A percentile compares a stretch with the other conserved stretches of the same genome.
phyloP scores from a whole-genome alignment of 768 basidiomycete genomes.

The Phylloporus scabripes region DNA sequence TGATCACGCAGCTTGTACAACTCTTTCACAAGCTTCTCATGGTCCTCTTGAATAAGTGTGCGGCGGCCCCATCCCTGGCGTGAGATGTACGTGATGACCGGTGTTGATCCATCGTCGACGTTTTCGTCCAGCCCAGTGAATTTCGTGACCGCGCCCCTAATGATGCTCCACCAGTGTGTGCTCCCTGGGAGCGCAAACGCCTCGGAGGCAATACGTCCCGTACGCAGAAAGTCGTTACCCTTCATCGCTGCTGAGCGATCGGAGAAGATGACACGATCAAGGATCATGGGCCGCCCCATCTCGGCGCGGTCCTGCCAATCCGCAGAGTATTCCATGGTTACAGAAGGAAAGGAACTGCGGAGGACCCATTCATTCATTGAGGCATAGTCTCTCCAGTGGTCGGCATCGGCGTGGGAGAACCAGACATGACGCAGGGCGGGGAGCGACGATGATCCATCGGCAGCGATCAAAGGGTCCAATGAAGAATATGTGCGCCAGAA shows the following conservation, averaged over 20 bases:
- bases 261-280: constrained; percentile 83
- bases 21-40: constrained; percentile 73
- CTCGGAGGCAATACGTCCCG: constrained; percentile 70
- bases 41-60: constrained; percentile 70
- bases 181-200: constrained; percentile 73
- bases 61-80: constrained; percentile 85
- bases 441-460: constrained; percentile 63
- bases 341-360: constrained; percentile 73
- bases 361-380: constrained; percentile 87
- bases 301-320: constrained; percentile 81
- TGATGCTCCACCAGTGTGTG: constrained; percentile 78
- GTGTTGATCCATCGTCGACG: constrained; percentile 45
- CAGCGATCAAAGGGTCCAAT: constrained; percentile 63
- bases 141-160: constrained; percentile 66
- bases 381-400: constrained; percentile 88
- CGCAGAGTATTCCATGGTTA: constrained; percentile 70
- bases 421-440: constrained; percentile 70
- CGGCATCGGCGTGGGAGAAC: constrained; percentile 68
- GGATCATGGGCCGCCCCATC: constrained; percentile 64
- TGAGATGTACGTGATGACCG: constrained; percentile 91
- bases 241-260: constrained; percentile 84
- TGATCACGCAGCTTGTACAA: constrained; percentile 61
- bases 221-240: constrained; percentile 58
- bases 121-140: constrained; percentile 56
- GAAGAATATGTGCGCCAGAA: constrained; percentile 89